Base-by-base conservation (phyloP, 768 basidiomycete genomes). In the Boletus speciosus region DNA sequence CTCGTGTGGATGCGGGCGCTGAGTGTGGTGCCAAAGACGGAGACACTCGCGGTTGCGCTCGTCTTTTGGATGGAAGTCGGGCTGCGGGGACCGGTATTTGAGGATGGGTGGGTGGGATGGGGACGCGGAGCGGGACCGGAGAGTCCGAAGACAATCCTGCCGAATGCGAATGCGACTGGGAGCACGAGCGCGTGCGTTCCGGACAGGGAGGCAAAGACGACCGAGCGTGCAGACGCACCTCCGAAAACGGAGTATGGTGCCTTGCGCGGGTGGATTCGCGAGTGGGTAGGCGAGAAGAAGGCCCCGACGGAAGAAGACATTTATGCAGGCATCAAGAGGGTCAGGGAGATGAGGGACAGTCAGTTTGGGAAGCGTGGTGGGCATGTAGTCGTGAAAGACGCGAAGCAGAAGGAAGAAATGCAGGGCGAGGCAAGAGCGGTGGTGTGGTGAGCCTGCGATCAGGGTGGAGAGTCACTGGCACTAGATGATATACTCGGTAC, bases 1-100 rank as follows among this genome's bases (percentile, higher is more conserved):
- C 67, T 93, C 1, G 81, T 80, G 19, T 92, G 92, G 89, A 91
- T 90, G 89, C 77, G 78, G 7, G 74, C 73, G 15, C 60, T 90
- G 37, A 67, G 67, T 0, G 70, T 92, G 11, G 37, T 47, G 40
- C 89, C 90, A 1, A 72, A 74, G n/a, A 67, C 63, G 27, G 69
- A 74, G 38, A 85, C 86, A 15, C 68, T 93, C 12, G 78, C 83
- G 2, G 64, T 83, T 0, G 81, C 83, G 21, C 64, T 93, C 47
- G 81, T 83, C 42, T 80, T 87, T 55, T 91, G 89, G 82, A 78
- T 77, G 6, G 89, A 93, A 63, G 81, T 87, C 31, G 81, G 81
- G 57, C 68, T 82, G 50, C 78, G 81, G 41, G 79, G 82, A 12
- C 83, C 85, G 43, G 61, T 85, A 57, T 67, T 88, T 16, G 83